A percentile compares a stretch with the other conserved stretches of the same genome.
phyloP scores from a whole-genome alignment of 2,329 filamentous ascomycete genomes.

The Penicillium sp. region DNA sequence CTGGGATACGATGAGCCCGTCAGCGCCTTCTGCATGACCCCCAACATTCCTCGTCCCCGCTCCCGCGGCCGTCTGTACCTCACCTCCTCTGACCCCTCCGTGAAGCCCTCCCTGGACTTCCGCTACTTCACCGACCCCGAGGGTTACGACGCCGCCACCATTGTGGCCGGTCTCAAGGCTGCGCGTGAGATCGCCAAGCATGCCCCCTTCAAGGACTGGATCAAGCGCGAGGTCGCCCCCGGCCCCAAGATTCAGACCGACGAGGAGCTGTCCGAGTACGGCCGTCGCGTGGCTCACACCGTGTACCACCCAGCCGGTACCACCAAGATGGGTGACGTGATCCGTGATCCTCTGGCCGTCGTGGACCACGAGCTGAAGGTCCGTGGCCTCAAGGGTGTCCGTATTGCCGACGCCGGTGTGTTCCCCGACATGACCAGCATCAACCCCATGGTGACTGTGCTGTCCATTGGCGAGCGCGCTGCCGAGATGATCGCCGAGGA shows the following conservation, averaged over 20 bases:
- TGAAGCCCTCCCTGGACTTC: conserved; percentile 82
- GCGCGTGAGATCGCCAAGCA: conserved; percentile 72
- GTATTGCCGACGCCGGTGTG: conserved; percentile 80
- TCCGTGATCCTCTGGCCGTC: conserved; percentile 66
- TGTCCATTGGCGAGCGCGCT: conserved; percentile 75
- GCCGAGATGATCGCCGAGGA: conserved; percentile 78
- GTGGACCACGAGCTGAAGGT: conserved; percentile 73
- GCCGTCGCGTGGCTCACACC: conserved; percentile 73
- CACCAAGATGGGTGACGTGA: conserved; percentile 79
- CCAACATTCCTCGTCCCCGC: conserved; percentile 79
- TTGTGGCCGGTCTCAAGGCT: conserved; percentile 70
- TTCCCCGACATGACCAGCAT: conserved; percentile 84
- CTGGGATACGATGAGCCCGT: conserved; percentile 68
- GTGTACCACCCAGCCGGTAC: conserved; percentile 88
- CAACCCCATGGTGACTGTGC: conserved; percentile 86
- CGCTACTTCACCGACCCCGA: conserved; percentile 83
- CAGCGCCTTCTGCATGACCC: conserved; percentile 89
- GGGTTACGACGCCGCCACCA: conserved; percentile 77
- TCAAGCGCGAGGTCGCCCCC: conserved; percentile 75
- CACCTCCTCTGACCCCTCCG: conserved; percentile 66
- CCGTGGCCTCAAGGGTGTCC: conserved; percentile 65
- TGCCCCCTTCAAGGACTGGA: conserved; percentile 74
- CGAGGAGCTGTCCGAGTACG: conserved; percentile 77
- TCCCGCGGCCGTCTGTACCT: conserved; percentile 74
- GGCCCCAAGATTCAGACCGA: conserved; percentile 69